Conservation (phyloP, 306 rosid genomes). For the Trifolium fragiferum region DNA sequence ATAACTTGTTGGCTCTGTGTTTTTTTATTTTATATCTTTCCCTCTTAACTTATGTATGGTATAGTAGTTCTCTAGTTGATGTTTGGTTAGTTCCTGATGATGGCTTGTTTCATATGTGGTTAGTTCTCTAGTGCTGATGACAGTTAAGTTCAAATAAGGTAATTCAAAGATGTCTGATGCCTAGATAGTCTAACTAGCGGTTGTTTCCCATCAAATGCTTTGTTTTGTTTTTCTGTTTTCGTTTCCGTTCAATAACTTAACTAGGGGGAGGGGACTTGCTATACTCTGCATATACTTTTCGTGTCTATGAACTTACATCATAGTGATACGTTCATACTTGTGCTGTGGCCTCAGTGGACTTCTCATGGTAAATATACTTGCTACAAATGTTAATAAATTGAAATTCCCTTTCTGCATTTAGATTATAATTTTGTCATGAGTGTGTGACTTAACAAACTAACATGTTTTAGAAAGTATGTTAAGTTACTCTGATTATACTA, state of each 20-base stretch:
- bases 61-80: neutral
- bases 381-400: neutral
- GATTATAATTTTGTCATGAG: conserved; percentile 10
- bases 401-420: conserved; percentile 12
- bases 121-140: neutral
- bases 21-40: neutral
- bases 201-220: neutral
- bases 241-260: neutral
- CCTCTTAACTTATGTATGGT: neutral
- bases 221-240: neutral
- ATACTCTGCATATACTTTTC: neutral
- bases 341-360: no score
- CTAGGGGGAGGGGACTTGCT: neutral
- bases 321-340: neutral
- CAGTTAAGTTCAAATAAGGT: neutral
- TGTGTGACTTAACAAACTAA: neutral
- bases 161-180: no score
- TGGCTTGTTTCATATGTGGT: no score
- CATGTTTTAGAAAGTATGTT: conserved; percentile 9
- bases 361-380: neutral
- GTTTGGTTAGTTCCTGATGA: neutral
- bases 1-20: neutral
- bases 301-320: neutral
- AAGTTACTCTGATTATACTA: neutral
- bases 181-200: neutral